Base-by-base conservation (phyloP, 768 basidiomycete genomes). In the Lentinula sp. region DNA sequence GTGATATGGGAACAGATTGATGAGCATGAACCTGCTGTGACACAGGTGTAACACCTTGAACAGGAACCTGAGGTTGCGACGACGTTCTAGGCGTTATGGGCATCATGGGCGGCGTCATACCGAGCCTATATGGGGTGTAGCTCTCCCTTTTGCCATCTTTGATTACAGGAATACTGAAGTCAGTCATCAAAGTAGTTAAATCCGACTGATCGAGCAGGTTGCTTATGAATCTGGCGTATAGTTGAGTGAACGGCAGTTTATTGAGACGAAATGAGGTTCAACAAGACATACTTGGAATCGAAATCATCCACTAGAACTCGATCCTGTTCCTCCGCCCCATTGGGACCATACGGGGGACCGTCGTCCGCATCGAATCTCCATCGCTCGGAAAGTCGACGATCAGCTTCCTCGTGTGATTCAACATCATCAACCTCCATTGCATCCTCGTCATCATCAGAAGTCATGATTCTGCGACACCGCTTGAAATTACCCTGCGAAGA, bases 341-440 rank as follows among this genome's bases (percentile, higher is more conserved):
- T 79, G 3, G 83, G 79, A 4, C 80, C 85, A 61, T 79, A 72
- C 0, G 80, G 70, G 13, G 86, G 84, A 6, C 66, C 72, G 63
- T 90, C 88, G 59, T 91, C 88, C 6, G 73, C 67, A 65, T 92
- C 90, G 62, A 82, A 91, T 58, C 77, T 76, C 89, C 89, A 93
- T 41, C 81, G 81, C 62, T 87, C 85, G 45, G 77, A 73, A 3
- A 87, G 61, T 48, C 77, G 73, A 60, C 71, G 68, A 6, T 76
- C 76, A 6, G 63, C 56, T 57, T 87, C 83, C 49, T 78, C 75
- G 13, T 73, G 73, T 33, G 68, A 68, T 12, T 73, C 70, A 4
- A 67, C 69, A 3, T 64, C 63, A 0, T 41, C 61, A 37, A 63
- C 66, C 35, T 67, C 64, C 72, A 78, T 75, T n/a, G 63, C 67